Percentiles rank a stretch among this genome's conserved stretches.
Evolutionary conservation across 345 rosid genomes (phyloP).

Genomic region (Dipteronia dyeriana): DNA sequence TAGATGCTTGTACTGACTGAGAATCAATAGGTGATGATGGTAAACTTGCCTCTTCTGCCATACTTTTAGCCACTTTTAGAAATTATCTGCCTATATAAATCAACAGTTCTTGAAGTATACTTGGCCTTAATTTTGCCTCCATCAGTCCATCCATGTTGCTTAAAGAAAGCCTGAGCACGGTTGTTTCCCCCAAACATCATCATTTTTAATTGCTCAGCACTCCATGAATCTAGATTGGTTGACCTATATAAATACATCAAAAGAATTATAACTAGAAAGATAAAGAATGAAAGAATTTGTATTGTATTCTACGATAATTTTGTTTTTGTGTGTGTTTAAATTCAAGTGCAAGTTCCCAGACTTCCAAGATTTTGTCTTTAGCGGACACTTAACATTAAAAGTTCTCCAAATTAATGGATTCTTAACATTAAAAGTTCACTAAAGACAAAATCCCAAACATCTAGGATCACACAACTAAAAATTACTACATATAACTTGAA

Average conservation of each 20-base stretch:
- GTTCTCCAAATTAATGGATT: background rate
- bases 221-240: constrained; percentile 95
- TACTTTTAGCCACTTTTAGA: constrained; percentile 85
- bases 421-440: background rate
- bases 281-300: background rate
- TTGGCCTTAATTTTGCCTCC: constrained; percentile 91
- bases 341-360: background rate
- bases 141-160: constrained; percentile 95
- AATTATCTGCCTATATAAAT: constrained; percentile 75
- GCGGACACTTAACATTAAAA: background rate
- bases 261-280: background rate
- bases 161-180: constrained; percentile 88
- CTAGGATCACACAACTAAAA: background rate
- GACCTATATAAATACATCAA: constrained; percentile 60
- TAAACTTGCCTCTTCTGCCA: constrained; percentile 52
- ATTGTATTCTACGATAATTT: background rate
- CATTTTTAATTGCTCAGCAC: constrained; percentile 75
- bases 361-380: background rate
- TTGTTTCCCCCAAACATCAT: constrained; percentile 91
- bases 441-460: background rate
- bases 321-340: background rate
- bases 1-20: constrained; percentile 53
- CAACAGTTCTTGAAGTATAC: constrained; percentile 97
- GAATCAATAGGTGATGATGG: constrained; percentile 71
- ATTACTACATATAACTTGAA: background rate